phyloP scores from a whole-genome alignment of 176 grass and related monocot genomes.

The Microstegium vimineum region DNA sequence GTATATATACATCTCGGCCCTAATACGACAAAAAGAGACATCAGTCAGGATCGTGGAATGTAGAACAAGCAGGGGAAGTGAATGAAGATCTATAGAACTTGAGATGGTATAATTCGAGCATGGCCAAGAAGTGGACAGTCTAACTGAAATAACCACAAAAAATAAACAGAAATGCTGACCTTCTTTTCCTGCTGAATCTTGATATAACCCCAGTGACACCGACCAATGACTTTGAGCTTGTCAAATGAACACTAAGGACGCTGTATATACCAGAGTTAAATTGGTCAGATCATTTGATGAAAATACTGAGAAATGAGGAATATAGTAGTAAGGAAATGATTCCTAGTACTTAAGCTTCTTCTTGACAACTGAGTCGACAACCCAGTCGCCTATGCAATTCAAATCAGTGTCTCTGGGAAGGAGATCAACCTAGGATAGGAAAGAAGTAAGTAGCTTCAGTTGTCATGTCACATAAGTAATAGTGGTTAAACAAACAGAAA shows the following conservation, averaged over 20 bases:
- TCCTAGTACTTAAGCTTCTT: slow-evolving; percentile 92
- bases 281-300: not conserved
- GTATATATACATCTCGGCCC: slow-evolving; percentile 93
- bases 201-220: slow-evolving; percentile 92
- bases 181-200: slow-evolving; percentile 94
- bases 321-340: not conserved
- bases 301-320: not conserved
- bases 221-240: slow-evolving; percentile 92
- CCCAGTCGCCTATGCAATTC: slow-evolving; percentile 87
- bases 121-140: not conserved
- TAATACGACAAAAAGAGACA: slow-evolving; percentile 26
- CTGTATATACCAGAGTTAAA: slow-evolving; percentile 24
- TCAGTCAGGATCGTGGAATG: slow-evolving; percentile 2
- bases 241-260: slow-evolving; percentile 84
- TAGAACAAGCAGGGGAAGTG: not conserved
- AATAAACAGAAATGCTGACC: slow-evolving; percentile 28
- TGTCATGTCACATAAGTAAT: not conserved
- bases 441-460: not conserved
- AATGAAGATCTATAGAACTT: not conserved
- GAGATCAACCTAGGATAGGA: slow-evolving; percentile 66
- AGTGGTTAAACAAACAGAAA: not conserved
- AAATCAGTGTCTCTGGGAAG: slow-evolving; percentile 85
- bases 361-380: slow-evolving; percentile 77
- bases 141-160: not conserved
- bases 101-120: not conserved